Evolutionary conservation across 2,329 filamentous ascomycete genomes (phyloP).

Genomic region (Chrysoporthe austroafricana): DNA sequence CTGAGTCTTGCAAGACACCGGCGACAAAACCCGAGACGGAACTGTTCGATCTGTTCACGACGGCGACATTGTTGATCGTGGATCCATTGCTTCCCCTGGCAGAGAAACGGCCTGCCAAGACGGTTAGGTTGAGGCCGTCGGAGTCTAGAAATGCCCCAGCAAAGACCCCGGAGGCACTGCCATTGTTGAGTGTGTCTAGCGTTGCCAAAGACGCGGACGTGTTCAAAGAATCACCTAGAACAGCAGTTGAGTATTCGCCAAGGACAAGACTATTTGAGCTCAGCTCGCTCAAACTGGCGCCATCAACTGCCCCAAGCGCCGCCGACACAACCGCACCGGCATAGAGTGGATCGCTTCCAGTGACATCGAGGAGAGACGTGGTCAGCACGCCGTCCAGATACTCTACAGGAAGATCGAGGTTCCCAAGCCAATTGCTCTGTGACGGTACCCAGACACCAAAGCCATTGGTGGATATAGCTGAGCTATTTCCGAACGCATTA

Average conservation of each 20-base stretch:
- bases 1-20: conserved; percentile 71
- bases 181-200: conserved; percentile 47
- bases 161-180: conserved; percentile 67
- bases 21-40: conserved; percentile 69
- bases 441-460: conserved; percentile 94
- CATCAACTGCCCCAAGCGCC: conserved; percentile 72
- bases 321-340: conserved; percentile 83
- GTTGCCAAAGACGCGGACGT: conserved; percentile 46
- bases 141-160: conserved; percentile 78
- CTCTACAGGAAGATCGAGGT: conserved; percentile 67
- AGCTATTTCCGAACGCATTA: conserved; percentile 66
- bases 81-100: conserved; percentile 71
- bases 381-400: conserved; percentile 74
- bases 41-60: conserved; percentile 76
- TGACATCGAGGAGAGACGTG: conserved; percentile 67
- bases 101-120: conserved; percentile 86
- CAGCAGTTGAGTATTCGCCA: conserved; percentile 61
- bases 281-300: conserved; percentile 61
- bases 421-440: conserved; percentile 82
- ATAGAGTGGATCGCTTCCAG: conserved; percentile 68
- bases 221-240: conserved; percentile 43
- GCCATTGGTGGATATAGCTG: conserved; percentile 66
- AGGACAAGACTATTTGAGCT: conserved; percentile 40
- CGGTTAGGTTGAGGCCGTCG: conserved; percentile 75
- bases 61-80: conserved; percentile 75